These are phyloP conservation scores for Wickerhamomyces sydowiorum DNA, from an alignment of 805 yeast genomes.

Conservation along the genomic window DNA sequence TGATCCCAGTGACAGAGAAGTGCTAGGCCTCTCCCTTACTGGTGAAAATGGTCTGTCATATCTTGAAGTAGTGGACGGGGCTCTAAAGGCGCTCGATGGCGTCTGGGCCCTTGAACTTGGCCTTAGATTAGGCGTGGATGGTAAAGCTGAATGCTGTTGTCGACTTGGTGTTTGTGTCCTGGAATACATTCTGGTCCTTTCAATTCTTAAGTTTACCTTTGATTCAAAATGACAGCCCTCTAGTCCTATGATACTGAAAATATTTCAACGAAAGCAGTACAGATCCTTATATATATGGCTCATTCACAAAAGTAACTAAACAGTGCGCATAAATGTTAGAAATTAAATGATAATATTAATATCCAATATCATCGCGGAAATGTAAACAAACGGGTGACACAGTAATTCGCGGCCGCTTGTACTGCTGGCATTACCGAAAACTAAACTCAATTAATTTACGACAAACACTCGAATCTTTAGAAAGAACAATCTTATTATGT, in stretches of 20 bases:
- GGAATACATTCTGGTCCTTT: slow-evolving; percentile 10
- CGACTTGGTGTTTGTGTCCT: slow-evolving; percentile 20
- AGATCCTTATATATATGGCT: too few relatives aligned
- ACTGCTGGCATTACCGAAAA: too few relatives aligned
- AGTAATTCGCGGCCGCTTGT: neutral
- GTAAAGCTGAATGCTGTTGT: slow-evolving; percentile 4
- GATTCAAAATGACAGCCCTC: neutral
- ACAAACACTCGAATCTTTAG: neutral
- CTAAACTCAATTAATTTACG: too few relatives aligned
- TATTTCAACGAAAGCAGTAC: too few relatives aligned
- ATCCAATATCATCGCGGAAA: too few relatives aligned
- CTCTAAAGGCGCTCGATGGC: slow-evolving; percentile 13
- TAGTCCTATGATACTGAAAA: too few relatives aligned
- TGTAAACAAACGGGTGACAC: slow-evolving; percentile 2
- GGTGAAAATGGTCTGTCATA: slow-evolving; percentile 18
- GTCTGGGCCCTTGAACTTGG: slow-evolving; percentile 19
- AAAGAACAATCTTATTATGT: neutral
- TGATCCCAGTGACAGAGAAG: slow-evolving; percentile 1
- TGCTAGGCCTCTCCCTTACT: slow-evolving; percentile 12
- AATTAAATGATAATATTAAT: too few relatives aligned
- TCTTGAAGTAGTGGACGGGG: slow-evolving; percentile 4
- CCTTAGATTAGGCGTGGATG: slow-evolving; percentile 19
- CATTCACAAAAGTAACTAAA: neutral
- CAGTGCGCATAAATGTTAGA: neutral
- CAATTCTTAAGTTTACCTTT: too few relatives aligned